Base-by-base conservation (phyloP, 805 yeast species). In the Groenewaldozyma tartarivorans region DNA sequence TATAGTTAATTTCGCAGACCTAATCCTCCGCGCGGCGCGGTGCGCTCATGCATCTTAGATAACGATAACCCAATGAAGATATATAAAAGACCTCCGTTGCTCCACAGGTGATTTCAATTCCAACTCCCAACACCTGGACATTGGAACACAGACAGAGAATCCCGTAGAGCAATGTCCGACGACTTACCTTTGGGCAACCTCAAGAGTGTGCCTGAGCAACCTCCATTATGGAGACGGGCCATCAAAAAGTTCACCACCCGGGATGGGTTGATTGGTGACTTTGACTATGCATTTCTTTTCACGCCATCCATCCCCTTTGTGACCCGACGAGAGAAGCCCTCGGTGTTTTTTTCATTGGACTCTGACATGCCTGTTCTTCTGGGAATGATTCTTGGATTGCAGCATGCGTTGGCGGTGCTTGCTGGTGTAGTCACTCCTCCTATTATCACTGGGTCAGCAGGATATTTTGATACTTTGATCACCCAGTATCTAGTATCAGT, bases 391-490 rank as follows among this genome's bases (percentile, higher is more conserved):
- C 70, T 88, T 26, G 96, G 96, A 15, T 69, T 87, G 47, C 96
- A 87, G 64, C 96, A 87, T 57, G 66, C 94, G 1, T 60, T 87
- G 48, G 77, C 96, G 20, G 87, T 88, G 95, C 64, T 87, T 63
- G 96, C 95, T 13, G 96, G 96, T 54, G 74, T 87, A 38, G 81
- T 82, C 29, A 67, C 92, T 5, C 95, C 96, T 5, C 90, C 95
- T 2, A 63, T 87, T 41, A 66, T 87, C 48, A 81, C 85, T 37
- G 67, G 87, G 0, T 51, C 68, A 9, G 59, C 72, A 20, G 90
- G 90, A 5, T 70, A 81, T 56, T 66, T 87, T 36, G 63, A 60
- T 26, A 51, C 65, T 7, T 67, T 61, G 1, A 43, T 65, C 13
- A 66, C 72, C 34, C 81, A 84, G 46, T 81, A 77, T 53, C 64